phyloP scores from a whole-genome alignment of 768 basidiomycete genomes.

The Lactarius evosmus region DNA sequence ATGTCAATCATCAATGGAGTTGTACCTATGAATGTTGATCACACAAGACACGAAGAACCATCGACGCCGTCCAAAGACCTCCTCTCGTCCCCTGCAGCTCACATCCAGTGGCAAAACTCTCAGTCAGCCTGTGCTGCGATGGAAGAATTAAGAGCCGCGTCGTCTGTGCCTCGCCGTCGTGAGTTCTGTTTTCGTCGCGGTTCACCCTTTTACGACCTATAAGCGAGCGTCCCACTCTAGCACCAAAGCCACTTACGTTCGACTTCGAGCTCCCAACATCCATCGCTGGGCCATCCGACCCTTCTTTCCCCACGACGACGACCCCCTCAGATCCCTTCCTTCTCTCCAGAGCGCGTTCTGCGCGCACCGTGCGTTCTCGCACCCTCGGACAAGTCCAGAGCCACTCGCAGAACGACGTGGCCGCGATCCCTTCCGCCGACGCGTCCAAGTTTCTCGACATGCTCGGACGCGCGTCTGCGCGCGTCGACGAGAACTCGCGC shows the following conservation, averaged over 20 bases:
- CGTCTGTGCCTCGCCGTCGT: slow-evolving; percentile 17
- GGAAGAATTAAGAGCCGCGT: slow-evolving; percentile 20
- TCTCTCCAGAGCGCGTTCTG: slow-evolving; percentile 5
- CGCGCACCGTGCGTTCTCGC: slow-evolving; percentile 1
- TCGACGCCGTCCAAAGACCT: slow-evolving; percentile 19
- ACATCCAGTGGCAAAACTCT: slow-evolving; percentile 25
- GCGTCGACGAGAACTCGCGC: slow-evolving; percentile 23
- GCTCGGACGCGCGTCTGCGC: slow-evolving; percentile 18
- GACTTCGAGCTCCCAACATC: slow-evolving; percentile 22
- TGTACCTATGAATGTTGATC: slow-evolving; percentile 15
- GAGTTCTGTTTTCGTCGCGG: not conserved
- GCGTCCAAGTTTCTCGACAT: slow-evolving; percentile 18
- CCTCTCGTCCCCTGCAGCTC: slow-evolving; percentile 7
- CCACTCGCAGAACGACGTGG: slow-evolving; percentile 12
- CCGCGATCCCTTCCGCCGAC: slow-evolving; percentile 10
- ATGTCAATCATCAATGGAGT: slow-evolving; percentile 22
- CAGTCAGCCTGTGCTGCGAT: slow-evolving; percentile 23
- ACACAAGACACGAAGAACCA: slow-evolving; percentile 1
- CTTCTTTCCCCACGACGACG: not conserved
- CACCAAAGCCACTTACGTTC: slow-evolving; percentile 19
- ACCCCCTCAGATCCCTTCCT: slow-evolving; percentile 3
- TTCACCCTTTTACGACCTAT: not conserved
- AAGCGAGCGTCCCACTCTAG: not conserved
- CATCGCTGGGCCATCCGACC: slow-evolving; percentile 1
- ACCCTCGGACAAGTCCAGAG: slow-evolving; percentile 4